Base-by-base conservation (phyloP, 768 basidiomycete genomes). In the Calocybe gangraenosa region DNA sequence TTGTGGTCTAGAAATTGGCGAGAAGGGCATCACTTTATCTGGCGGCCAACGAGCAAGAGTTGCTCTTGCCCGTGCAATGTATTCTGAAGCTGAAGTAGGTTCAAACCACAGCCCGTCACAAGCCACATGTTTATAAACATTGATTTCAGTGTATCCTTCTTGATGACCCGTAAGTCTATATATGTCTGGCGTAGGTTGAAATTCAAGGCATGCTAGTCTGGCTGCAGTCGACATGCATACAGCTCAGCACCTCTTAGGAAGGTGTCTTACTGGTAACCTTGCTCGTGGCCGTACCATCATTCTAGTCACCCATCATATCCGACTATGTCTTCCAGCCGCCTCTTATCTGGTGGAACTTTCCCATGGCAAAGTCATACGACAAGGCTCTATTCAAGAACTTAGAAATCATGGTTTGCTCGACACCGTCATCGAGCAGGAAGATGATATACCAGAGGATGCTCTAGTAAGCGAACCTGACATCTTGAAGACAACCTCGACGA, bases 261-360 rank as follows among this genome's bases (percentile, higher is more conserved):
- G 77, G 28, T 88, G 86, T 50, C 64, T 92, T 13, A 67, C 67
- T 7, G 82, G 90, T 7, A 62, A 71, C 1, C 69, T 92, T 13
- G 76, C 83, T 48, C 63, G 65, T 13, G 75, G 70, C 40, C 71
- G 90, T 13, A 92, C 90, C 0, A 75, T 92, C 51, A 74, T 92
- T 47, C 73, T 94, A 14, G 87, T 92, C 42, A 92, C 90, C 0
- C 91, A 94, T 58, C 87, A 91, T 56, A 78, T 88, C 46, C 74
- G 70, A 25, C 71, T 92, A 5, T 87, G 86, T 54, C 69, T 87
- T 0, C 82, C 86, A 0, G 65, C 74, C 14, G 81, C 88, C 0
- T 65, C 77, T 1, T 85, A 86, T 62, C 69, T 90, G 7, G 70
- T 92, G 15, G 81, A 84, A 54, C 62, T 87, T 8, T 66, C 67